These are phyloP conservation scores for Stereocaulon alpinum DNA, from an alignment of 495 filamentous ascomycete genomes.

Conservation along the genomic window DNA sequence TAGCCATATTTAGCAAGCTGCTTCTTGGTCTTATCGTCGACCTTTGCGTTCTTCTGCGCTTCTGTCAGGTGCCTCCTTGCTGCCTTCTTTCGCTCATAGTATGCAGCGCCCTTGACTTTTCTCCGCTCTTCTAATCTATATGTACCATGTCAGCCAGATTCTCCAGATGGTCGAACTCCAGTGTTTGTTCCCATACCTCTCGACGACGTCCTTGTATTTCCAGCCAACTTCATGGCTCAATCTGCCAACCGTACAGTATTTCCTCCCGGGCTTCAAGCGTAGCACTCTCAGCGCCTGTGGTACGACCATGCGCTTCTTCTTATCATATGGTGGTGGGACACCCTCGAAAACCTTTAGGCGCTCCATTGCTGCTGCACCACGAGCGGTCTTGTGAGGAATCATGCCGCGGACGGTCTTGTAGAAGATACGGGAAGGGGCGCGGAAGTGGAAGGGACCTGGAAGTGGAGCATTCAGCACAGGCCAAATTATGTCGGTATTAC, in stretches of 20 bases:
- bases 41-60: constrained; percentile 82
- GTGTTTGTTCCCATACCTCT: constrained; percentile 48
- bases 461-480: constrained; percentile 29
- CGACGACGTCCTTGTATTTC: constrained; percentile 99
- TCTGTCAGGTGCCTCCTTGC: constrained; percentile 78
- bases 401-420: constrained; percentile 99
- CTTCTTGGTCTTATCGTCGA: constrained; percentile 62
- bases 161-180: constrained; percentile 3
- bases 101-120: constrained; percentile 97
- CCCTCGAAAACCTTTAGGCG: constrained; percentile 99
- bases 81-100: constrained; percentile 99
- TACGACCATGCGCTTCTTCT: constrained; percentile 98
- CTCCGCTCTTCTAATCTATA: constrained; percentile 93
- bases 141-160: constrained; percentile 7
- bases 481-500: background rate
- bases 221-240: constrained; percentile 98
- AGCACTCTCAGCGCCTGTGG: constrained; percentile 94
- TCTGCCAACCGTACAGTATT: constrained; percentile 98
- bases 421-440: constrained; percentile 95
- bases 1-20: constrained; percentile 64
- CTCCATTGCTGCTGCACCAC: constrained; percentile 91
- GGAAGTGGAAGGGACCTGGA: constrained; percentile 97
- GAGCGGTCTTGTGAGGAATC: constrained; percentile 99
- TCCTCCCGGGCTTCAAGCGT: constrained; percentile 92
- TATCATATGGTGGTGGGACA: constrained; percentile 96